Evolutionary conservation across 441 rosid genomes (phyloP).

Genomic region (Raphanus hybrid): DNA sequence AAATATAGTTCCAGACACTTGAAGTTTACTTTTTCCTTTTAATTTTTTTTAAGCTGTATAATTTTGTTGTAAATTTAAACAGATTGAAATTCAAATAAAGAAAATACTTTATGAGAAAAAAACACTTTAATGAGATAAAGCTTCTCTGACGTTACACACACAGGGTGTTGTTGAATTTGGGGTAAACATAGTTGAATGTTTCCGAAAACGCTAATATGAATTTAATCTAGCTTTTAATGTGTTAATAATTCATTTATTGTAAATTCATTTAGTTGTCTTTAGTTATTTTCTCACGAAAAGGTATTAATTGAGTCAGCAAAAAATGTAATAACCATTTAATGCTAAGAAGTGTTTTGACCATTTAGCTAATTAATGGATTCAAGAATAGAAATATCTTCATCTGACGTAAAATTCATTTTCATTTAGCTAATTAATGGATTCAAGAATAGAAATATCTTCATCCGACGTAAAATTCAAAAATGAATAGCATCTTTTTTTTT

Average conservation of each 20-base stretch:
- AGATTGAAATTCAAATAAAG: neutral
- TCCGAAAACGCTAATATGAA: slow-evolving; percentile 1
- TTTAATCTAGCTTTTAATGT: neutral
- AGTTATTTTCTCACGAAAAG: neutral
- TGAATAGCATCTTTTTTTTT: neutral
- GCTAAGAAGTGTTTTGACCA: neutral
- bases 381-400: neutral
- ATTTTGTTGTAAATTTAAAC: neutral
- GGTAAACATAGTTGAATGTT: slow-evolving; percentile 9
- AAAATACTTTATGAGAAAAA: neutral
- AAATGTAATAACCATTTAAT: neutral
- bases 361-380: slow-evolving; percentile 1
- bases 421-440: slow-evolving; percentile 1
- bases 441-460: neutral
- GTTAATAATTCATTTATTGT: neutral
- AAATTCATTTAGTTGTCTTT: neutral
- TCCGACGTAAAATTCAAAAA: neutral
- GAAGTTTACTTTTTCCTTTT: neutral
- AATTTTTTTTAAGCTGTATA: neutral
- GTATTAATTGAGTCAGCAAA: neutral
- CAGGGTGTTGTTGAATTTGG: slow-evolving; percentile 2
- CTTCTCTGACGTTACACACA: neutral
- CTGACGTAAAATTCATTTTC: neutral
- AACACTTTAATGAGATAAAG: neutral
- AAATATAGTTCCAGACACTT: neutral